Evolutionary conservation across 495 filamentous ascomycete species (phyloP), one percentile per base, ranked within the genome.

Genomic region (Aspergillus biplanus): DNA sequence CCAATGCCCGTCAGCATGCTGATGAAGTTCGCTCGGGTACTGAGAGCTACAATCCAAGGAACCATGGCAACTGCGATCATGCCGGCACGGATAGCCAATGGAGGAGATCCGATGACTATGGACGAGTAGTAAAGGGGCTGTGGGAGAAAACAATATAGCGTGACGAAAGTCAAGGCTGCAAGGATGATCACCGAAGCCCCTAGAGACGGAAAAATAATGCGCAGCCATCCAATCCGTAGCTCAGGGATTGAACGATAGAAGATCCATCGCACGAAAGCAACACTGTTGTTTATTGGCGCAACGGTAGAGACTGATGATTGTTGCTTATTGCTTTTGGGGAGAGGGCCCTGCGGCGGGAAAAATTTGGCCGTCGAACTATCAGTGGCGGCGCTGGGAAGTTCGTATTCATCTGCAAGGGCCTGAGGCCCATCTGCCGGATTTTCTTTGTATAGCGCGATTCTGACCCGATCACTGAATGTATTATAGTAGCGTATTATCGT

Each of bases 31-130:
- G 92, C 89, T 73, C 97, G 97, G 81, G 92, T 96, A 70, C 90
- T 92, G 13, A 93, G 85, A 6, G 89, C 93, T 21, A 97, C 75
- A 58, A 97, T 93, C 91, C 93, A 98, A 6, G 94, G 94, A 27
- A 94, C 89, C 90, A 97, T 90, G 32, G 94, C 90, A 16, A 97
- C 87, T 33, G 94, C 89, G 33, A 97, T 85, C 94, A 98, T 98
- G 47, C 94, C 94, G 13, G 92, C 84, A 62, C 94, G 89, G 67
- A 97, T 90, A 31, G 93, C 92, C 31, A 98, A 71, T 7, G 94
- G 94, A 46, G 94, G 94, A 5, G 95, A 96, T 35, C 94, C 94
- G 59, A 85, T 92, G 33, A 78, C 79, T 65, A 96, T 94, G 70
- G 88, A 91, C 70, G 90, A 79, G 82, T 89, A 95, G 77, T 90